These are phyloP conservation scores for Copromyces sp. DNA, from an alignment of 495 filamentous ascomycete species.

Conservation along the genomic window DNA sequence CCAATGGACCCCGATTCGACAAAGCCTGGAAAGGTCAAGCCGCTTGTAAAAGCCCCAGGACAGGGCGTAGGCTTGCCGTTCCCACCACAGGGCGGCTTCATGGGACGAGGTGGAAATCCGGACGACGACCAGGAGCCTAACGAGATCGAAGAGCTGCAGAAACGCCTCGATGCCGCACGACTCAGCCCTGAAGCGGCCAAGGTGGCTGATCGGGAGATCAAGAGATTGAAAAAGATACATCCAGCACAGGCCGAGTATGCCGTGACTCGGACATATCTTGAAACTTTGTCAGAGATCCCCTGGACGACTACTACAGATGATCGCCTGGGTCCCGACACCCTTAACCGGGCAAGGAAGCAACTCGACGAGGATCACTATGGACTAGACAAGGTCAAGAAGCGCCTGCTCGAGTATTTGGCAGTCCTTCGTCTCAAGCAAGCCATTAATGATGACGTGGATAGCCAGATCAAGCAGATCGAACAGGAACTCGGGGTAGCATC, in stretches of 20 bases:
- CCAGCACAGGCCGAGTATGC: constrained; percentile 92
- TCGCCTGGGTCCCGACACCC: constrained; percentile 70
- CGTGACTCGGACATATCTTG: constrained; percentile 86
- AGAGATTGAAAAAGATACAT: constrained; percentile 86
- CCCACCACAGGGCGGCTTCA: constrained; percentile 31
- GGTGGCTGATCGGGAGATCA: constrained; percentile 81
- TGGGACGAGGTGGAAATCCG: constrained; percentile 24
- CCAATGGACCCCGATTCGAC: constrained; percentile 41
- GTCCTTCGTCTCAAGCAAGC: constrained; percentile 90
- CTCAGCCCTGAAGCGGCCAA: constrained; percentile 60
- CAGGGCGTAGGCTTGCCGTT: constrained; percentile 30
- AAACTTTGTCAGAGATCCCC: constrained; percentile 88
- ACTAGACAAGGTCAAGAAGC: constrained; percentile 93
- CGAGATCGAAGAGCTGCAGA: constrained; percentile 86
- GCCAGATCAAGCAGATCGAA: constrained; percentile 57
- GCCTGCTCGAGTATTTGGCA: constrained; percentile 88
- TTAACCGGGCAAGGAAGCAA: constrained; percentile 74
- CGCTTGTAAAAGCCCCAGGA: constrained; percentile 14
- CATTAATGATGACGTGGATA: constrained; percentile 69
- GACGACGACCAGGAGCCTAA: constrained; percentile 64
- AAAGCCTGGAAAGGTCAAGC: constrained; percentile 13
- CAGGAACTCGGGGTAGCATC: constrained; percentile 41
- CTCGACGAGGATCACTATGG: constrained; percentile 96
- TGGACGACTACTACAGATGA: constrained; percentile 85
- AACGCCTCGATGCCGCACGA: constrained; percentile 71